Conservation (phyloP, 2,329 filamentous ascomycete genomes). For the Penicillium corylophilum region DNA sequence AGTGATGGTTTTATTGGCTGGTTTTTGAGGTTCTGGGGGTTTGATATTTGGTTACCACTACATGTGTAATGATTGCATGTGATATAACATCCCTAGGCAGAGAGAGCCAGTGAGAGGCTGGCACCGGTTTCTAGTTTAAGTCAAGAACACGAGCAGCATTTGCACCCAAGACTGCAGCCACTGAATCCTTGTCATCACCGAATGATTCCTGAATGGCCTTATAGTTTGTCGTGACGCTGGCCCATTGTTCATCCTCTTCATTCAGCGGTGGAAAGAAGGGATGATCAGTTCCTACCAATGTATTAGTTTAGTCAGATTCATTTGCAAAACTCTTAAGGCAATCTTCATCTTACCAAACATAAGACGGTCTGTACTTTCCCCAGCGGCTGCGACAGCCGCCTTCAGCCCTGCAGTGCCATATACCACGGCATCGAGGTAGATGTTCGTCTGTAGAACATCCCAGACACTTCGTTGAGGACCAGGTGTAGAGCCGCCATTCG, state of each 20-base stretch:
- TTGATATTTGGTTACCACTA: background rate
- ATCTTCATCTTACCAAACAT: conserved; percentile 37
- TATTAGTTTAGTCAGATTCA: conserved; percentile 4
- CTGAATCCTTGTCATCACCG: conserved; percentile 29
- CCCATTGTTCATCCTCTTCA: conserved; percentile 40
- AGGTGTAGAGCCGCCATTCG: conserved; percentile 61
- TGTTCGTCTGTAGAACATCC: conserved; percentile 69
- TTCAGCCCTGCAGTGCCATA: conserved; percentile 60
- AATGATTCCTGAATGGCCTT: conserved; percentile 45
- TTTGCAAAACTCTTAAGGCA: background rate
- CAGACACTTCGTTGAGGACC: conserved; percentile 59
- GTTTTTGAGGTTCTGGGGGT: background rate
- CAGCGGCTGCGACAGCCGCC: conserved; percentile 72
- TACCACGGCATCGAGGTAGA: conserved; percentile 74
- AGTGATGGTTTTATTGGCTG: background rate
- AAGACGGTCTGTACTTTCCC: conserved; percentile 38
- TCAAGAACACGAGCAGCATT: conserved; percentile 47
- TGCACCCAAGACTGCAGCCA: conserved; percentile 42
- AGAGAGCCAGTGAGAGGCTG: background rate
- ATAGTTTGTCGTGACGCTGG: conserved; percentile 49
- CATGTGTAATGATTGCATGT: background rate
- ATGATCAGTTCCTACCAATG: conserved; percentile 41
- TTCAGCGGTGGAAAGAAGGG: conserved; percentile 46
- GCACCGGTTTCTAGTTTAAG: conserved; percentile 26
- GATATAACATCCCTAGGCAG: background rate